phyloP scores from a whole-genome alignment of 2,329 filamentous ascomycete genomes.

The Alternaria angustiovoidea region DNA sequence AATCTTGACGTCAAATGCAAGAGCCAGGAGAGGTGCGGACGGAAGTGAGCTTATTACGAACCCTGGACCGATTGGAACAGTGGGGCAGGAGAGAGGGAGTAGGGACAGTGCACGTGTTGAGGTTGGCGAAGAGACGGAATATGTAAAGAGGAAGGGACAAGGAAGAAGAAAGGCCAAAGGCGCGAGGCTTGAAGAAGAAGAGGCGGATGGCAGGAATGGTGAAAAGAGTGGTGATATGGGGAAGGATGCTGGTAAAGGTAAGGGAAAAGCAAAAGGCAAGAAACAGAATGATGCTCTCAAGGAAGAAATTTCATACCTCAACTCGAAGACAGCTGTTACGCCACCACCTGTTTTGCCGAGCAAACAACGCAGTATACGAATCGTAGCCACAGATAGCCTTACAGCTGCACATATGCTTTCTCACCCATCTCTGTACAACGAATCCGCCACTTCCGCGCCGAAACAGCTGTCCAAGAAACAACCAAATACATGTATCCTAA shows the following conservation, averaged over 20 bases:
- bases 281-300: slow-evolving; percentile 21
- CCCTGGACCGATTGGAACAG: slow-evolving; percentile 33
- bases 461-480: slow-evolving; percentile 26
- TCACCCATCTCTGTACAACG: slow-evolving; percentile 16
- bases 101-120: slow-evolving; percentile 2
- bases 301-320: slow-evolving; percentile 20
- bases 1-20: slow-evolving; percentile 61
- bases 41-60: slow-evolving; percentile 60
- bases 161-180: slow-evolving; percentile 40
- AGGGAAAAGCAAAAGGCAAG: slow-evolving; percentile 18
- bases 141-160: slow-evolving; percentile 47
- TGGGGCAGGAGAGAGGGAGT: neutral
- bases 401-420: slow-evolving; percentile 57
- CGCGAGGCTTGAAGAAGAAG: slow-evolving; percentile 5
- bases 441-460: neutral
- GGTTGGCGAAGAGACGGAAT: slow-evolving; percentile 23
- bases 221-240: slow-evolving; percentile 12
- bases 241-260: slow-evolving; percentile 15
- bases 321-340: neutral
- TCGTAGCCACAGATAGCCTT: slow-evolving; percentile 63
- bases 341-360: slow-evolving; percentile 3
- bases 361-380: slow-evolving; percentile 46
- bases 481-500: slow-evolving; percentile 63
- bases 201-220: slow-evolving; percentile 9
- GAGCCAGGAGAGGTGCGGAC: slow-evolving; percentile 64